These are phyloP conservation scores for Cercophora newfieldiana DNA, from an alignment of 495 filamentous ascomycete genomes.

Conservation along the genomic window DNA sequence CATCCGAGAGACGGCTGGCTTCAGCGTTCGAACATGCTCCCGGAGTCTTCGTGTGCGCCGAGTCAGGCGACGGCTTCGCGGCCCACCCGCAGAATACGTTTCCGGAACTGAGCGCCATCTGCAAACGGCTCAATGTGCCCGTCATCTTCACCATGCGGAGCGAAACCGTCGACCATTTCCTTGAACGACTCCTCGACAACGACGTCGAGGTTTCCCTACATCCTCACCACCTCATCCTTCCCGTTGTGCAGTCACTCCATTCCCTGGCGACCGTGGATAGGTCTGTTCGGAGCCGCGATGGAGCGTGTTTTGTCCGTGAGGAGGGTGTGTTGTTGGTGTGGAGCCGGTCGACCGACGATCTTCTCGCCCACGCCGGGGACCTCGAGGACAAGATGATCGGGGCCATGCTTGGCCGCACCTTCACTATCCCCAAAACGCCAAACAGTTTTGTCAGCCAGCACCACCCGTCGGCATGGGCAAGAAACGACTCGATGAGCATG, in stretches of 20 bases:
- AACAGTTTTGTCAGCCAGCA: background rate
- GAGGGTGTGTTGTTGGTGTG: background rate
- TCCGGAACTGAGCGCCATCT: background rate
- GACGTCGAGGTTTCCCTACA: background rate
- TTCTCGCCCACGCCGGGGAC: background rate
- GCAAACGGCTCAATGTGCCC: background rate
- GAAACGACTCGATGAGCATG: background rate
- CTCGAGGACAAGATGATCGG: background rate
- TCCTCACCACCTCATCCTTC: background rate
- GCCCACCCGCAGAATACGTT: background rate
- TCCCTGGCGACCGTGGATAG: background rate
- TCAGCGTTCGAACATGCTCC: background rate
- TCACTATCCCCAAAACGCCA: background rate
- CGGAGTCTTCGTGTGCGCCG: background rate
- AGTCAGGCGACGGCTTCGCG: background rate
- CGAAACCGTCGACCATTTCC: background rate
- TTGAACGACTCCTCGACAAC: background rate
- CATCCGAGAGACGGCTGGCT: background rate
- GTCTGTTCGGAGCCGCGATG: background rate
- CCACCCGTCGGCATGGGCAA: background rate
- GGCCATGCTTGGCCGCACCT: background rate
- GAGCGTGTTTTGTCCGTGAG: background rate
- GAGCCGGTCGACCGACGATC: background rate
- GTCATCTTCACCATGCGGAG: background rate
- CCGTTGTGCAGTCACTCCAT: background rate